Base-by-base conservation (phyloP, 2,329 filamentous ascomycete species). In the Colletotrichum sp. region DNA sequence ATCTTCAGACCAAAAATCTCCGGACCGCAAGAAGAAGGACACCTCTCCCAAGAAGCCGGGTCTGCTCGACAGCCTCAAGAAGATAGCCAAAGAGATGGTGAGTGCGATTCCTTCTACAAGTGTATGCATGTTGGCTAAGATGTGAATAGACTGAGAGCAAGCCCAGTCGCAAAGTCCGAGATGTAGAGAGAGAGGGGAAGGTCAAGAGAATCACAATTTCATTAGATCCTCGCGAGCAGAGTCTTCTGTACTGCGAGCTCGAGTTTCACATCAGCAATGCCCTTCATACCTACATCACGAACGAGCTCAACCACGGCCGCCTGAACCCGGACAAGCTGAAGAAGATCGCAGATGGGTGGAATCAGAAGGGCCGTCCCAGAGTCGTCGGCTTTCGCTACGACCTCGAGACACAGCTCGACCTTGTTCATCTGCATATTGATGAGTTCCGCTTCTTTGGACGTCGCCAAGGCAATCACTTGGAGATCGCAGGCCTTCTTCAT, bases 321-420 rank as follows among this genome's bases (percentile, higher is more conserved):
- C 84, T 92, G 7, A 85, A 89, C 8, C 83, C 87, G 1, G 86
- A 87, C 78, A 89, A 90, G 79, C 86, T 90, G 75, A 89, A 89
- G 78, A 88, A 86, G 75, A 82, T 91, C 9, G 85, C 87, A 3
- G 89, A 92, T 67, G 81, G 79, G 7, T 92, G 90, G 91, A 82
- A 85, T 28, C 84, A 86, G 59, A 87, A 88, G 77, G 90, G 90
- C 52, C 89, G 89, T 0, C 89, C 90, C 8, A 87, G 86, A 71
- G 90, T 92, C 10, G 82, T 90, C 26, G 88, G 89, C 15, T 92
- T 92, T 81, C 89, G 90, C 21, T 92, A 90, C 80, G 90, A 92
- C 76, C 81, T 92, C 4, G 90, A 92, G 83, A 92, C 90, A 1
- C 91, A 92, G 82, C 80, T 92, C n/a, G 89, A 91, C 13, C 86